Conservation (phyloP, 1,284 basidiomycete genomes). For the Chondrostereum purpureum region DNA sequence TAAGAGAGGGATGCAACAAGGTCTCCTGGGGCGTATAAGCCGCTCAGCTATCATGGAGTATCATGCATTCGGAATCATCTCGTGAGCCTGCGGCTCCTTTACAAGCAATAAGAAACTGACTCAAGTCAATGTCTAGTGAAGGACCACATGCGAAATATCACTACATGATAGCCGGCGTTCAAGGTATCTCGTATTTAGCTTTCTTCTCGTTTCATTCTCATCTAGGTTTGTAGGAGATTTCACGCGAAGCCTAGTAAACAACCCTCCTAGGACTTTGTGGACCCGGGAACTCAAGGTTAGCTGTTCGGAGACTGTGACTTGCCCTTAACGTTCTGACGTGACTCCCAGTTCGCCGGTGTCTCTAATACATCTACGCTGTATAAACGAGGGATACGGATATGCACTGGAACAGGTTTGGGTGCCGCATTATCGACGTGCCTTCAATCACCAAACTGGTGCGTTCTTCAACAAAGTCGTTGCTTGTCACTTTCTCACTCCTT, state of each 20-base stretch:
- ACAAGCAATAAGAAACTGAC: constrained; percentile 6
- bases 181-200: constrained; percentile 36
- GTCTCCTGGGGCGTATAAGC: constrained; percentile 50
- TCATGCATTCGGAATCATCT: constrained; percentile 56
- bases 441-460: constrained; percentile 63
- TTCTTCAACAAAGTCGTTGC: too few species aligned
- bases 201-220: background rate
- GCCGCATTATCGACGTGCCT: constrained; percentile 70
- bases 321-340: background rate
- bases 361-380: constrained; percentile 73
- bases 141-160: constrained; percentile 64
- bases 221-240: constrained; percentile 47
- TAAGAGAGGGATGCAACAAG: constrained; percentile 59
- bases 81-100: constrained; percentile 26
- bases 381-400: constrained; percentile 69
- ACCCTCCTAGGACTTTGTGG: constrained; percentile 64
- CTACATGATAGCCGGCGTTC: constrained; percentile 73
- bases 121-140: constrained; percentile 38
- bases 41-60: constrained; percentile 54
- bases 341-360: constrained; percentile 57
- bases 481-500: too few species aligned
- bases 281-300: constrained; percentile 66
- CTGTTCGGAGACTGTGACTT: background rate
- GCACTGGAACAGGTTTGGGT: constrained; percentile 73
- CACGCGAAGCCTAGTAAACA: constrained; percentile 59